Base-by-base conservation (phyloP, 345 rosid genomes). In the Excoecaria cochinchinensis region DNA sequence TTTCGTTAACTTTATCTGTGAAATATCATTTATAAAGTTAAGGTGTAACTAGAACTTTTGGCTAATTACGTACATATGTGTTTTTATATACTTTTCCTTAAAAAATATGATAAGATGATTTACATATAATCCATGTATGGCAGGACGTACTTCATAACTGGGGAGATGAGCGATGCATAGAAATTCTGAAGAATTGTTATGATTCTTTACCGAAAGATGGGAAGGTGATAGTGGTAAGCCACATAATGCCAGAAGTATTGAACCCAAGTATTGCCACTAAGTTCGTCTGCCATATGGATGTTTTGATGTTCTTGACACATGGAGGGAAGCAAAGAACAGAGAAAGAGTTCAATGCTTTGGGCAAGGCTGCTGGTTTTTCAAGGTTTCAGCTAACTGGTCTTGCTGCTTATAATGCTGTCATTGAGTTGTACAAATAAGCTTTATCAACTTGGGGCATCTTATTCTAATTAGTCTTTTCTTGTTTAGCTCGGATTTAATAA, bases 291-390 rank as follows among this genome's bases (percentile, higher is more conserved):
- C 67, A 61, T 2, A 6, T 67, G n/a, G 80, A 80, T 48, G 12
- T 69, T 8, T 4, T 72, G 36, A 80, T 76, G 77, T 16, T 76
- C n/a, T 56, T 51, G 19, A 12, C 59, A 36, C 47, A 70, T 6
- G 73, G 77, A 1, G 69, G 81, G 22, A 70, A 75, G 58, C 72
- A 75, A 69, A 71, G 79, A 61, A 71, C 76, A 0, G 56, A 73
- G 64, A 76, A 39, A n/a, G 80, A 80, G 71, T 76, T 76, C 12
- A 47, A 68, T 55, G 55, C 71, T 2, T 48, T 80, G 46, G 70
- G 74, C 42, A 69, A 72, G 59, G 76, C 50, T 1, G 71, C 71
- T 5, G 77, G 80, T 9, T 80, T 80, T 78, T 50, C 62, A 15
- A 62, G 76, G 24, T 67, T 68, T 51, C 67, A 17, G 22, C 48